Conservation (phyloP, 495 filamentous ascomycete genomes). For the Aspergillus nanangensis region DNA sequence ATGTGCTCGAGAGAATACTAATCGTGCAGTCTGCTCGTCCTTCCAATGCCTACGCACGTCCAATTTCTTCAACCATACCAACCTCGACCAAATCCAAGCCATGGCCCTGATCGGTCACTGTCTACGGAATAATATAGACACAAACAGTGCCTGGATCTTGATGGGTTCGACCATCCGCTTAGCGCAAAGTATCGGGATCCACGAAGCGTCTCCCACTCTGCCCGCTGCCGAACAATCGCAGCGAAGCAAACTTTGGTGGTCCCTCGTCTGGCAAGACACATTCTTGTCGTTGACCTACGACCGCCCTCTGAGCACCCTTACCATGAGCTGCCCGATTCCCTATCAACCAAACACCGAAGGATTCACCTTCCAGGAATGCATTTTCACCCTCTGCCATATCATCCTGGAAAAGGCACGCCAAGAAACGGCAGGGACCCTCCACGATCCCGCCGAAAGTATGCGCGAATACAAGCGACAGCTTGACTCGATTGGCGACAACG, state of each 20-base stretch:
- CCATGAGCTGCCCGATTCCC: conserved; percentile 30
- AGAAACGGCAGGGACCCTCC: conserved; percentile 6
- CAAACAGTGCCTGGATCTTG: conserved; percentile 48
- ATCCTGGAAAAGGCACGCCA: conserved; percentile 15
- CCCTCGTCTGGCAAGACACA: conserved; percentile 49
- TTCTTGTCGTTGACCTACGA: conserved; percentile 50
- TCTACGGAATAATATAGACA: conserved; percentile 49
- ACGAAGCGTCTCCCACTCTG: conserved; percentile 32
- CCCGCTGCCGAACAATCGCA: conserved; percentile 17
- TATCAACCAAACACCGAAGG: conserved; percentile 23
- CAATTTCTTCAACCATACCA: conserved; percentile 47
- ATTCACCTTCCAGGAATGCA: conserved; percentile 12
- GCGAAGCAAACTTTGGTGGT: conserved; percentile 29
- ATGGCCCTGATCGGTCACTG: conserved; percentile 46
- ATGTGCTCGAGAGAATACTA: background rate
- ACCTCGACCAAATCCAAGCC: conserved; percentile 44
- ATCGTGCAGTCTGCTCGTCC: conserved; percentile 41
- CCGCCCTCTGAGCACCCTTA: conserved; percentile 30
- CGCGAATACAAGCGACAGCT: conserved; percentile 34
- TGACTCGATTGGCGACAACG: conserved; percentile 32
- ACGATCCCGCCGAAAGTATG: conserved; percentile 22
- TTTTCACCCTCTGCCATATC: conserved; percentile 38
- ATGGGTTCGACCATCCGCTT: conserved; percentile 46
- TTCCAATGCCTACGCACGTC: conserved; percentile 49
- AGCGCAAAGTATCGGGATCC: conserved; percentile 44